Conservation (phyloP, 257 asterid species). For the Solanum neorickii region DNA sequence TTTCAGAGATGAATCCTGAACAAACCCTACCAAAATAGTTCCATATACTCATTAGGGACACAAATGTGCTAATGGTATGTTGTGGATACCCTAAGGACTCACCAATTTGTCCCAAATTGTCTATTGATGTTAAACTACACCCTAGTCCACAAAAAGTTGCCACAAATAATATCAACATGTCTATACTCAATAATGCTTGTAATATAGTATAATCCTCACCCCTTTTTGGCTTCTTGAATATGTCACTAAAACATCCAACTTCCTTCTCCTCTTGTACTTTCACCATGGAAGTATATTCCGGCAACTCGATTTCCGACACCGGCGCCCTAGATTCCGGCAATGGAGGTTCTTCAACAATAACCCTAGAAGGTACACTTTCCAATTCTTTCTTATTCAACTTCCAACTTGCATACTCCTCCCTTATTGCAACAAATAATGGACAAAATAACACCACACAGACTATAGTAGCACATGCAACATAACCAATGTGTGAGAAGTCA, state of each 20-base stretch:
- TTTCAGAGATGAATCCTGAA: slow-evolving; percentile 8
- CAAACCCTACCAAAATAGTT: slow-evolving; percentile 17
- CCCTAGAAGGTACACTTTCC: not conserved
- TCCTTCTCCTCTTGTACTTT: not conserved
- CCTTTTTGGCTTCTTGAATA: slow-evolving; percentile 18
- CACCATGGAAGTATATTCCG: not conserved
- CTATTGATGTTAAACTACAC: slow-evolving; percentile 16
- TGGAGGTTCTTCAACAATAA: slow-evolving; percentile 3
- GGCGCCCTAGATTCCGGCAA: not conserved
- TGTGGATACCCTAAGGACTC: slow-evolving; percentile 23
- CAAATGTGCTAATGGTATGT: slow-evolving; percentile 8
- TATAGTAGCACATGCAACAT: slow-evolving; percentile 12
- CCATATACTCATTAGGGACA: slow-evolving; percentile 21
- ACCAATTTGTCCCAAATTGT: slow-evolving; percentile 26
- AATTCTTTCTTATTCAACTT: not conserved
- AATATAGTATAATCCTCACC: slow-evolving; percentile 24
- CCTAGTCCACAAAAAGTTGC: slow-evolving; percentile 21
- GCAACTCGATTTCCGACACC: not conserved
- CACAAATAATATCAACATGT: slow-evolving; percentile 8
- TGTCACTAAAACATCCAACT: not conserved
- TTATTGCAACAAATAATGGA: slow-evolving; percentile 2
- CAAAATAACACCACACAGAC: slow-evolving; percentile 15
- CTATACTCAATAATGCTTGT: slow-evolving; percentile 20
- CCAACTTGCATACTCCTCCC: slow-evolving; percentile 9
- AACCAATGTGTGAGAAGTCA: slow-evolving; percentile 2